Evolutionary conservation across 176 grass and related monocot species (phyloP).

Genomic region (Rhynchospora breviuscula): DNA sequence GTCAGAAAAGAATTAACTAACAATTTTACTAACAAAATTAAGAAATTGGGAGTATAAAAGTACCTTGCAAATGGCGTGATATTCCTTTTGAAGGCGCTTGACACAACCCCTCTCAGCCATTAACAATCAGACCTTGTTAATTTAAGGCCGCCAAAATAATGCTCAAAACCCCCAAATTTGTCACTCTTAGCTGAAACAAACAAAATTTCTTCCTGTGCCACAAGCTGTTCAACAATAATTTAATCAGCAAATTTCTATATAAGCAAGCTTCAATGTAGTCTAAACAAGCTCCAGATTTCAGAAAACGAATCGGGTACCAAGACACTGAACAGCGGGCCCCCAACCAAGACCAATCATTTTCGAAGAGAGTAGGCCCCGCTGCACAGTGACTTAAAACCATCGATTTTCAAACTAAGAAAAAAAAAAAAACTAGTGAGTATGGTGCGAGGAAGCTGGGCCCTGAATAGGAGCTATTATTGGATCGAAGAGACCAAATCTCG

Average conservation of each 20-base stretch:
- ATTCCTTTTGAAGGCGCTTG: slow-evolving; percentile 98
- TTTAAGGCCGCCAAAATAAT: slow-evolving; percentile 4
- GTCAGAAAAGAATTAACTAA: background rate
- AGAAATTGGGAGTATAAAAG: background rate
- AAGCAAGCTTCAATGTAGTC: background rate
- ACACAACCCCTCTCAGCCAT: slow-evolving; percentile 94
- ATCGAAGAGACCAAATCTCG: slow-evolving; percentile 21
- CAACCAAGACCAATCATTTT: background rate
- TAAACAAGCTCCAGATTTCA: background rate
- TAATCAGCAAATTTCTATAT: background rate
- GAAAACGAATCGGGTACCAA: background rate
- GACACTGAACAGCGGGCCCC: background rate
- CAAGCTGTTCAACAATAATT: slow-evolving; percentile 16
- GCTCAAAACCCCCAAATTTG: background rate
- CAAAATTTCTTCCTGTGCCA: slow-evolving; percentile 12
- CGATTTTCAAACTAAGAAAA: background rate
- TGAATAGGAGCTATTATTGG: background rate
- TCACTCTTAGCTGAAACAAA: slow-evolving; percentile 7
- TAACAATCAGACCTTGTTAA: background rate
- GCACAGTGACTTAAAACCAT: background rate
- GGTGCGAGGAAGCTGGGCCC: background rate
- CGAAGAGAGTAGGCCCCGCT: background rate
- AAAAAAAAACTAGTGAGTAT: background rate
- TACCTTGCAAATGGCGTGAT: slow-evolving; percentile 95
- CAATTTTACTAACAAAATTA: background rate